phyloP scores from a whole-genome alignment of 2,329 filamentous ascomycete species.

The Exophiala viscosa region DNA sequence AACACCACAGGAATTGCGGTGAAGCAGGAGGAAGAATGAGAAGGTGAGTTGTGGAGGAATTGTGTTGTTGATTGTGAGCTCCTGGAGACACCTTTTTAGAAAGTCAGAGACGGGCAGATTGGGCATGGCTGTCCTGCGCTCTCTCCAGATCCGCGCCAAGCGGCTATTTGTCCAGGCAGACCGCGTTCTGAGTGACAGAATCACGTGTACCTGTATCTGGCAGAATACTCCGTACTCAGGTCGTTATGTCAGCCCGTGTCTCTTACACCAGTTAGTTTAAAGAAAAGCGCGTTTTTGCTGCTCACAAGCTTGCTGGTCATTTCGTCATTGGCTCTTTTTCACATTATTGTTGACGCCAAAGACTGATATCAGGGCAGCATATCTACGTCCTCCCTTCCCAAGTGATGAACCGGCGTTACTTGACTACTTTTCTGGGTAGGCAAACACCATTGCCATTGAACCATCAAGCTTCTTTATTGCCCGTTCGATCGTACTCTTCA shows the following conservation, averaged over 20 bases:
- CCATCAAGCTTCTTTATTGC: neutral
- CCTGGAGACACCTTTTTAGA: conserved; percentile 23
- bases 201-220: neutral
- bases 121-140: neutral
- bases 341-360: neutral
- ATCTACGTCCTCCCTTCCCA: neutral
- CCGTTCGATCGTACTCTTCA: conserved; percentile 13
- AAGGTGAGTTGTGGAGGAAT: conserved; percentile 1
- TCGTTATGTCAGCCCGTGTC: too few relatives aligned
- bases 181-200: neutral
- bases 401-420: conserved; percentile 14
- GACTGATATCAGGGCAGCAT: neutral
- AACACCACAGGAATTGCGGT: conserved; percentile 16
- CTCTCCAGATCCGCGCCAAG: conserved; percentile 6
- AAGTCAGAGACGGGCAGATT: conserved; percentile 12
- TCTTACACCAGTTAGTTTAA: neutral
- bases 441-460: conserved; percentile 3
- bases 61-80: conserved; percentile 21
- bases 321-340: conserved; percentile 9
- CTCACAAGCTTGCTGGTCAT: neutral
- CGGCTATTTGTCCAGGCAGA: neutral
- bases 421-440: conserved; percentile 2
- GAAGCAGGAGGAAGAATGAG: conserved; percentile 7
- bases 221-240: too few relatives aligned
- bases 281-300: neutral